Evolutionary conservation across 192 early-diverging fungal species (phyloP).

Genomic region (Dissophora globulifera): DNA sequence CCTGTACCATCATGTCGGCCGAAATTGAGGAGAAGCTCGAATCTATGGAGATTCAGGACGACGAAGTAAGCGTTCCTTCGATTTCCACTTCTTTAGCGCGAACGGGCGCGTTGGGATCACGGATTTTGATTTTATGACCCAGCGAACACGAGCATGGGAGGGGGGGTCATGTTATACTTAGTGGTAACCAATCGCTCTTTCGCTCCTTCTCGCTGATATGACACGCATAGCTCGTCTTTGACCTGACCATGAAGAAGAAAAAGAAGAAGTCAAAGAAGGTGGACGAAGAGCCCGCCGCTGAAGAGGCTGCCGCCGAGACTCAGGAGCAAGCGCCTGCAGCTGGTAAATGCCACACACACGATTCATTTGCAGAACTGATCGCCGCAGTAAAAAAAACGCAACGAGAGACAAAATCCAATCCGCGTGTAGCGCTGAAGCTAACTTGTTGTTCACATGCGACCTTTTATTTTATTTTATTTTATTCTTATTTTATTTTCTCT

Average conservation of each 20-base stretch:
- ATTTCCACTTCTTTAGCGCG: too few relatives aligned
- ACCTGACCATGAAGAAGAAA: slow-evolving; percentile 55
- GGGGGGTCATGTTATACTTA: not conserved
- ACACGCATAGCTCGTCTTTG: slow-evolving; percentile 56
- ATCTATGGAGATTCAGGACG: slow-evolving; percentile 47
- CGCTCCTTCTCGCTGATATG: too few relatives aligned
- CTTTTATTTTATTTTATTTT: not conserved
- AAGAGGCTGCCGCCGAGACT: slow-evolving; percentile 29
- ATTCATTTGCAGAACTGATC: not conserved
- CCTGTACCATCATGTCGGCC: slow-evolving; percentile 36
- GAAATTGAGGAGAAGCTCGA: slow-evolving; percentile 47
- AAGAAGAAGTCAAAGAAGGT: slow-evolving; percentile 25
- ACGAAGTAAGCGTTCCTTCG: slow-evolving; percentile 15
- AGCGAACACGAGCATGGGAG: too few relatives aligned
- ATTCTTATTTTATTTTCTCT: slow-evolving; percentile 16
- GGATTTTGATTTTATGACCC: too few relatives aligned
- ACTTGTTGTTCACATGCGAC: too few relatives aligned
- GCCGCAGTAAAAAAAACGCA: slow-evolving; percentile 49
- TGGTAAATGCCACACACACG: too few relatives aligned
- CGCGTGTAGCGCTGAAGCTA: too few relatives aligned
- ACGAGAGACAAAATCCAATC: slow-evolving; percentile 39
- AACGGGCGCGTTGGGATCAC: too few relatives aligned
- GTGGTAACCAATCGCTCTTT: not conserved
- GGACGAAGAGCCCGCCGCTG: slow-evolving; percentile 14
- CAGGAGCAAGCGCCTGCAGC: slow-evolving; percentile 9